These are phyloP conservation scores for Coprinopsis sp. DNA, from an alignment of 768 basidiomycete species.

Conservation along the genomic window DNA sequence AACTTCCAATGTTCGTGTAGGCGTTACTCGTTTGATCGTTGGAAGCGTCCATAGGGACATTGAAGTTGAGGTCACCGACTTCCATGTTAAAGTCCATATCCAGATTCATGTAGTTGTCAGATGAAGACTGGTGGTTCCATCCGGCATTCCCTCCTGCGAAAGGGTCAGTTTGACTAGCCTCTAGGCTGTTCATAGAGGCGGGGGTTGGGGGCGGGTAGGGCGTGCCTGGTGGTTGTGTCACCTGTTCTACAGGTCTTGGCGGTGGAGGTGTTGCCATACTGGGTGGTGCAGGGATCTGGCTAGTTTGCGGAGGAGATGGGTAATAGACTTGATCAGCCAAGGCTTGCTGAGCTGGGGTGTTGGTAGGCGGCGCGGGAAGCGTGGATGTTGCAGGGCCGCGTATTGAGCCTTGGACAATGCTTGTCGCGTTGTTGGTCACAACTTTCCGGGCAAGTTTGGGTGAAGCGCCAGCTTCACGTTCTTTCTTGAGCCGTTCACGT, in stretches of 20 bases:
- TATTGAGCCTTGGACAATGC: neutral
- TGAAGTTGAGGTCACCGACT: conserved; percentile 31
- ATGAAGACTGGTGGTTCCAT: conserved; percentile 38
- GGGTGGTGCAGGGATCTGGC: conserved; percentile 24
- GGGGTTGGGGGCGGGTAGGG: neutral
- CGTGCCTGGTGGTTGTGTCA: neutral
- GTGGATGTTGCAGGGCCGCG: conserved; percentile 5
- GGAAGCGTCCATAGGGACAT: conserved; percentile 28
- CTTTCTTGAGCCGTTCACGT: conserved; percentile 65
- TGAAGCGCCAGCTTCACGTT: conserved; percentile 47
- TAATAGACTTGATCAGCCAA: conserved; percentile 42
- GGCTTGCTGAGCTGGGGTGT: conserved; percentile 17
- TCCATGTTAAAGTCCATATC: conserved; percentile 45
- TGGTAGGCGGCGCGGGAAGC: conserved; percentile 19
- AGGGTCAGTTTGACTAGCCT: conserved; percentile 26
- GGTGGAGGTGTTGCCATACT: conserved; percentile 24
- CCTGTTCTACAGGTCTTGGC: conserved; percentile 13
- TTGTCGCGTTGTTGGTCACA: conserved; percentile 17
- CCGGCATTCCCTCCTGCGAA: conserved; percentile 37
- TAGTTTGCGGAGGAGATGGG: conserved; percentile 58
- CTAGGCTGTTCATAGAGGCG: neutral
- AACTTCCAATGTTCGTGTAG: conserved; percentile 30
- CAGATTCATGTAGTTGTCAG: conserved; percentile 39
- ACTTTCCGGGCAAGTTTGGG: conserved; percentile 29
- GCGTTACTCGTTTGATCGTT: conserved; percentile 6